Conservation (phyloP, 1,139 yeast species). For the Yamadazyma atlantica region DNA sequence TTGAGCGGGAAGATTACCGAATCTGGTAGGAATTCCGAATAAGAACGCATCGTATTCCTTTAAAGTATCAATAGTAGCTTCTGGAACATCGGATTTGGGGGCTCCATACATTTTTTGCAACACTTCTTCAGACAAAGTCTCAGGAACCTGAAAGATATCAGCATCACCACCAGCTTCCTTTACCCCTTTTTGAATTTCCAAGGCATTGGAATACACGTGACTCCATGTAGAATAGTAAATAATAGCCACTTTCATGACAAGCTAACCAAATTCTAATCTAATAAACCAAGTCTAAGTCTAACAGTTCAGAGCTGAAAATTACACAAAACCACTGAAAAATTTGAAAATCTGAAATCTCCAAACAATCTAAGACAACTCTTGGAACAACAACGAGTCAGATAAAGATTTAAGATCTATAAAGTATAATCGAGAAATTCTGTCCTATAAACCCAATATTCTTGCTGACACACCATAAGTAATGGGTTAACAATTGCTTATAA, state of each 20-base stretch:
- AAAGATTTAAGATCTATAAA: no score
- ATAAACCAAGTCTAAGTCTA: no score
- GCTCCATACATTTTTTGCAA: constrained; percentile 34
- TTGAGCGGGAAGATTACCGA: constrained; percentile 39
- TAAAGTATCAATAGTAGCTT: constrained; percentile 32
- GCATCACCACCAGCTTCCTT: constrained; percentile 41
- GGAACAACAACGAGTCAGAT: no score
- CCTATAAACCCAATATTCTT: no score
- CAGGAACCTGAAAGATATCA: constrained; percentile 37
- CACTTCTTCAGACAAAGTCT: constrained; percentile 32
- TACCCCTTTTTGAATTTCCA: constrained; percentile 30
- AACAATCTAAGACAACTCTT: background rate
- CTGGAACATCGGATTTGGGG: constrained; percentile 31
- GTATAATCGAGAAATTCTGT: no score
- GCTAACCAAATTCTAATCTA: background rate
- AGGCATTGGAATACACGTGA: constrained; percentile 43
- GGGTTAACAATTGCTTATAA: background rate
- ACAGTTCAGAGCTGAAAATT: no score
- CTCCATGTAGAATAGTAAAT: constrained; percentile 82
- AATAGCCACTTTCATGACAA: constrained; percentile 37
- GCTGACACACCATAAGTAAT: no score
- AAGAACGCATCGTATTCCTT: constrained; percentile 35
- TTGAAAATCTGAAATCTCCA: background rate
- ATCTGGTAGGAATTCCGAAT: constrained; percentile 42
- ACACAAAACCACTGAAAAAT: no score